These are phyloP conservation scores for Cercospora zeae-maydis DNA, from an alignment of 2,329 filamentous ascomycete genomes.

Conservation along the genomic window DNA sequence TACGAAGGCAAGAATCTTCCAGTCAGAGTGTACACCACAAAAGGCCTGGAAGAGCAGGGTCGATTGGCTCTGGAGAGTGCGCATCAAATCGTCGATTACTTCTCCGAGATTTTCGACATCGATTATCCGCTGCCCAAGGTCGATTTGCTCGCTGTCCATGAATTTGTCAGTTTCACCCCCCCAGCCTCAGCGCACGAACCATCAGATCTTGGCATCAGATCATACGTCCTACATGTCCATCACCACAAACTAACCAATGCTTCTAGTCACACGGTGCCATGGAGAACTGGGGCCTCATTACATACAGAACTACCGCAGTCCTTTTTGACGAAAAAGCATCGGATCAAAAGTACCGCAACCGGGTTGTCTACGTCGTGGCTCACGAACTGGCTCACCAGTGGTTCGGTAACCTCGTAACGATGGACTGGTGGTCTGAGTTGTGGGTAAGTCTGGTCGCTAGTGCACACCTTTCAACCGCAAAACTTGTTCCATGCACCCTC, in stretches of 20 bases:
- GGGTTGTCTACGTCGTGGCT: conserved; percentile 95
- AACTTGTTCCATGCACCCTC: no score
- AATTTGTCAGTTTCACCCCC: conserved; percentile 66
- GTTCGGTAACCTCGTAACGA: conserved; percentile 93
- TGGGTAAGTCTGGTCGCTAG: conserved; percentile 44
- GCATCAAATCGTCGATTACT: conserved; percentile 91
- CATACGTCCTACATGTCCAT: conserved; percentile 37
- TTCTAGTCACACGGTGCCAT: conserved; percentile 68
- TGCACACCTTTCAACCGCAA: no score
- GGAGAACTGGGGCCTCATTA: conserved; percentile 97
- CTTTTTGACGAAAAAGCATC: conserved; percentile 94
- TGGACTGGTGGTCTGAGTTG: conserved; percentile 77
- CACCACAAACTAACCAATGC: conserved; percentile 40
- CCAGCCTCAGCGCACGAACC: background rate
- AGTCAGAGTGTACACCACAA: conserved; percentile 92
- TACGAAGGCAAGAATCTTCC: conserved; percentile 90
- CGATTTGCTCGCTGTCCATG: conserved; percentile 85
- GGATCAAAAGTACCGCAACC: conserved; percentile 84
- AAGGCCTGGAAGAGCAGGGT: conserved; percentile 89
- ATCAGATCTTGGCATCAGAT: conserved; percentile 36
- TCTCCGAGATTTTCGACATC: conserved; percentile 89
- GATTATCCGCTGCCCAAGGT: conserved; percentile 92
- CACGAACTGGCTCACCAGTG: conserved; percentile 96
- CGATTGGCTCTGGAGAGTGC: conserved; percentile 86
- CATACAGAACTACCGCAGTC: conserved; percentile 85